These are phyloP conservation scores for Neofusicoccum parvum DNA, from an alignment of 2,329 filamentous ascomycete genomes.

Conservation along the genomic window DNA sequence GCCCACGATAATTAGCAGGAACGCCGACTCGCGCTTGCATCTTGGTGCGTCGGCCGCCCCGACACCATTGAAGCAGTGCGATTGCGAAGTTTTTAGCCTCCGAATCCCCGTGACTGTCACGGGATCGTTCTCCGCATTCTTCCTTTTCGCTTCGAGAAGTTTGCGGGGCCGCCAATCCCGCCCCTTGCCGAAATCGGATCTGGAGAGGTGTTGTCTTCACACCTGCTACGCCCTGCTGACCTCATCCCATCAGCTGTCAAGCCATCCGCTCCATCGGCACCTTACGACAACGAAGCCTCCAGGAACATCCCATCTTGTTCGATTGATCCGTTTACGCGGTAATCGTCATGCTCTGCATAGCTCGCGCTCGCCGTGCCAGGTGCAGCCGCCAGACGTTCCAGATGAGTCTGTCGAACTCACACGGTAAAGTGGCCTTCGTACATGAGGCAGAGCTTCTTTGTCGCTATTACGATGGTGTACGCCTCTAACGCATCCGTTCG, in stretches of 20 bases:
- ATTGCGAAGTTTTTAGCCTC: too few species aligned
- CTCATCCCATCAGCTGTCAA: not conserved
- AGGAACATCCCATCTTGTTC: too few species aligned
- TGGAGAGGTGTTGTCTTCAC: not conserved
- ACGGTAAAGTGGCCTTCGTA: too few species aligned
- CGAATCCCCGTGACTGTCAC: not conserved
- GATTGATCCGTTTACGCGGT: too few species aligned
- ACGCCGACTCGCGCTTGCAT: not conserved
- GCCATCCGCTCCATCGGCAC: not conserved
- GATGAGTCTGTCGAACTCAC: too few species aligned
- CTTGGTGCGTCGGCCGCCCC: not conserved
- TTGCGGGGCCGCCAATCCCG: conserved; percentile 2
- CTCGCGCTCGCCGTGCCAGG: too few species aligned
- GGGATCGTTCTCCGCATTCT: not conserved
- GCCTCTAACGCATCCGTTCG: too few species aligned
- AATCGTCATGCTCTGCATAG: too few species aligned
- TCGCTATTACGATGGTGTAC: too few species aligned
- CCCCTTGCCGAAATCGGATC: not conserved
- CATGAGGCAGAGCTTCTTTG: too few species aligned
- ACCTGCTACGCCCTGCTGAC: not conserved
- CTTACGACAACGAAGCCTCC: too few species aligned
- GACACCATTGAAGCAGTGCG: not conserved
- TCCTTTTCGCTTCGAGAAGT: not conserved
- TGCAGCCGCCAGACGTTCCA: too few species aligned
- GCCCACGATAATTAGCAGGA: not conserved